A percentile compares a stretch with the other conserved stretches of the same genome.
phyloP scores from a whole-genome alignment of 768 basidiomycete genomes.

The Boletus rufocinnamomeus region DNA sequence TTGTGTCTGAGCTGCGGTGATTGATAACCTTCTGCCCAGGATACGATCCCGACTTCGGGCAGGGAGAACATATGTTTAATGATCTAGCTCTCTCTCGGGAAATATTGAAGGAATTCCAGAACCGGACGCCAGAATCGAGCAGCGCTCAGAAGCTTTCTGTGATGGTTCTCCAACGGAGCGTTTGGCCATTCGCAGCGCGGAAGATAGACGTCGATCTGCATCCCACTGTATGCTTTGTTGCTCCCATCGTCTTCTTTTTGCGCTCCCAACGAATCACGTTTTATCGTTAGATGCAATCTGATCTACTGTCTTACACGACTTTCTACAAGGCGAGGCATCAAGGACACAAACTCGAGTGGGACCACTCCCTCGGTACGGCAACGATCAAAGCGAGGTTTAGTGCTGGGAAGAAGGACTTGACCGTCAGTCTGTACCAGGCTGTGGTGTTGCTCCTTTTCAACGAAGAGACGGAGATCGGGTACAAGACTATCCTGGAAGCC shows the following conservation, averaged over 20 bases:
- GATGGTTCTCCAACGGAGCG: conserved; percentile 84
- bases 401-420: conserved; percentile 76
- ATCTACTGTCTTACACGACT: conserved; percentile 58
- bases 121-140: conserved; percentile 41
- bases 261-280: conserved; percentile 11
- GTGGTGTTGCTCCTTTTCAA: conserved; percentile 89
- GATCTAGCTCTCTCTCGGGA: conserved; percentile 81
- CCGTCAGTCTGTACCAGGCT: conserved; percentile 89
- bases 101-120: conserved; percentile 64
- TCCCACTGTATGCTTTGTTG: conserved; percentile 41
- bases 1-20: neutral
- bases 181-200: conserved; percentile 78
- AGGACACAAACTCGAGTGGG: conserved; percentile 78
- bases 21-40: conserved; percentile 47
- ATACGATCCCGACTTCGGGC: conserved; percentile 94
- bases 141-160: conserved; percentile 58
- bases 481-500: conserved; percentile 63
- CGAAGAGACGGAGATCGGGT: conserved; percentile 57
- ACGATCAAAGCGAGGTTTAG: conserved; percentile 72
- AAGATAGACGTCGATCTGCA: conserved; percentile 56
- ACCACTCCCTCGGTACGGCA: conserved; percentile 83
- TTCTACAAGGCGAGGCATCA: conserved; percentile 84
- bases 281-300: conserved; percentile 64
- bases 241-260: neutral
- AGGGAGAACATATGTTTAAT: conserved; percentile 95